Conservation (phyloP, 441 rosid genomes). For the Croton laevigatus region DNA sequence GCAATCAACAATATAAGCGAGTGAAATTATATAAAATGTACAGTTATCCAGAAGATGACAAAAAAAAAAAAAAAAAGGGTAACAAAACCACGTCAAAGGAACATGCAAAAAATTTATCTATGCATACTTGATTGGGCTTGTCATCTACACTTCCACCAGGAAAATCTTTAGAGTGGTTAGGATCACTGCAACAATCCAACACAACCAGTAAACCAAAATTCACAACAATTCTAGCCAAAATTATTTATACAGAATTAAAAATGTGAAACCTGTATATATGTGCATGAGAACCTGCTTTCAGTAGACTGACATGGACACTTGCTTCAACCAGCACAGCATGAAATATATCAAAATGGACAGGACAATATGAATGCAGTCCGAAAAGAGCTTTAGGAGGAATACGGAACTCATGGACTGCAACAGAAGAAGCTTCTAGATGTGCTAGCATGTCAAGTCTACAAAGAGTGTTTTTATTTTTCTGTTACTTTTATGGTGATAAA, state of each 20-base stretch:
- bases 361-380: conserved; percentile 93
- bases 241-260: conserved; percentile 14
- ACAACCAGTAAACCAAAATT: conserved; percentile 12
- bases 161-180: conserved; percentile 33
- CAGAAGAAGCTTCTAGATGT: conserved; percentile 50
- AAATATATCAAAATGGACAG: conserved; percentile 79
- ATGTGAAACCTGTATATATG: conserved; percentile 57
- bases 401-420: conserved; percentile 83
- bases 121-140: conserved; percentile 55
- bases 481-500: background rate
- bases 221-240: conserved; percentile 10
- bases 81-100: background rate
- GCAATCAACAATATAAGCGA: background rate
- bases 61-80: background rate
- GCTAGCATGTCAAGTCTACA: conserved; percentile 53
- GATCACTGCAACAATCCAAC: conserved; percentile 46
- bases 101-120: background rate
- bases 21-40: conserved; percentile 1
- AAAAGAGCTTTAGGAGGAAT: conserved; percentile 90
- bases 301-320: conserved; percentile 65
- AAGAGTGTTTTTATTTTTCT: conserved; percentile 9
- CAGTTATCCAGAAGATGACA: background rate
- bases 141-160: conserved; percentile 35
- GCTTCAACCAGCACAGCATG: conserved; percentile 84
- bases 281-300: conserved; percentile 53